These are phyloP conservation scores for Tricholoma terreum DNA, from an alignment of 768 basidiomycete species.

Conservation along the genomic window DNA sequence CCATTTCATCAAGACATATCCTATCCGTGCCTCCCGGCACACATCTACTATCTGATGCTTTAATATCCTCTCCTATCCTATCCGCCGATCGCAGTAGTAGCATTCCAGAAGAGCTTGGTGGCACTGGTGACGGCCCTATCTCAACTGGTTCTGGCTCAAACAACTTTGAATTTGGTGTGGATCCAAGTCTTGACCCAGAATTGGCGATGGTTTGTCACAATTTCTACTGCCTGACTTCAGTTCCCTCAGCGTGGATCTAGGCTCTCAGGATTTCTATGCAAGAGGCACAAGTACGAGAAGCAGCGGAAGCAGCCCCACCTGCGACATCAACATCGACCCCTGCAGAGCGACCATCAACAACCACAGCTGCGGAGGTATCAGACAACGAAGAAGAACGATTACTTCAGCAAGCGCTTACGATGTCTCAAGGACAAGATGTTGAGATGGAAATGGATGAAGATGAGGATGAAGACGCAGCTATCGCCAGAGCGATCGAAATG, in stretches of 20 bases:
- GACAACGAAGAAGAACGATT: constrained; percentile 79
- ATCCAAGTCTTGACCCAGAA: constrained; percentile 94
- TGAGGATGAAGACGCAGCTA: constrained; percentile 85
- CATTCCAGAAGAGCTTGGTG: constrained; percentile 62
- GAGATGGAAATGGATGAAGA: constrained; percentile 57
- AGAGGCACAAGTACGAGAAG: constrained; percentile 82
- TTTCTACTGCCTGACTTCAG: background rate
- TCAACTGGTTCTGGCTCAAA: constrained; percentile 45
- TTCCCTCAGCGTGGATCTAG: constrained; percentile 36
- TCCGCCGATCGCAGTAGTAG: constrained; percentile 68
- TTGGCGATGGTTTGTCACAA: constrained; percentile 78
- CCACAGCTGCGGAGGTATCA: constrained; percentile 40
- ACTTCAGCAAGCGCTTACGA: constrained; percentile 71
- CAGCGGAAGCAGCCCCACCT: constrained; percentile 45
- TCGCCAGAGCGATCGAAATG: constrained; percentile 89
- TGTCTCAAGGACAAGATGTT: constrained; percentile 63
- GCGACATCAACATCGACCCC: constrained; percentile 28
- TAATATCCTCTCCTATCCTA: constrained; percentile 80
- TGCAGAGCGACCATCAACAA: constrained; percentile 19
- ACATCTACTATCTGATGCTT: constrained; percentile 77
- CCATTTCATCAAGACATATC: constrained; percentile 59
- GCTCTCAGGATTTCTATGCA: constrained; percentile 97
- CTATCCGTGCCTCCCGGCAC: constrained; percentile 75
- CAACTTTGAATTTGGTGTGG: constrained; percentile 86
- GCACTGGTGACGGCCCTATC: constrained; percentile 42